Percentiles rank a stretch among this genome's conserved stretches.
phyloP scores from a whole-genome alignment of 495 filamentous ascomycete genomes.

The Penicillium longicatenatum region DNA sequence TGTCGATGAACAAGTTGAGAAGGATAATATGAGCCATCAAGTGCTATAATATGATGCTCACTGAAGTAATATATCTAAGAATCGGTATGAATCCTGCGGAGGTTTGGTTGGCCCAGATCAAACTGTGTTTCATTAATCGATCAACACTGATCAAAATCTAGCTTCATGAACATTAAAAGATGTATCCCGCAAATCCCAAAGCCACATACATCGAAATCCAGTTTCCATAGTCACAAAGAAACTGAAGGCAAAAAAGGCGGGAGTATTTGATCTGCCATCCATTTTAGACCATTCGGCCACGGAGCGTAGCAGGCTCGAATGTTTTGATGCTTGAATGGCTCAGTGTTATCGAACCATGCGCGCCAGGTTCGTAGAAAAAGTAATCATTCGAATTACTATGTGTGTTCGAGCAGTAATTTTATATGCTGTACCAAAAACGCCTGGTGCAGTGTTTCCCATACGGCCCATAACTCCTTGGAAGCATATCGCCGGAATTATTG shows the following conservation, averaged over 20 bases:
- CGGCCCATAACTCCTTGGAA: slow-evolving; percentile 17
- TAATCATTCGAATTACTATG: neutral
- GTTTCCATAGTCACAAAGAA: neutral
- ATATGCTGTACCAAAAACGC: neutral
- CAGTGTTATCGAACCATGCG: neutral
- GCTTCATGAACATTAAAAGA: neutral
- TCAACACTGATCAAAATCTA: neutral
- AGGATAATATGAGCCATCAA: neutral
- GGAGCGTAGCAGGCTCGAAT: slow-evolving; percentile 37
- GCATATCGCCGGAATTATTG: neutral
- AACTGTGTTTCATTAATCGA: too few relatives aligned
- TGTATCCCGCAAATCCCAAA: slow-evolving; percentile 9
- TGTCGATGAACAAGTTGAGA: neutral
- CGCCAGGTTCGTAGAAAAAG: neutral
- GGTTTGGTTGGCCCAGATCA: too few relatives aligned
- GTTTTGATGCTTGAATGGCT: slow-evolving; percentile 63
- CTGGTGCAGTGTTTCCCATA: neutral
- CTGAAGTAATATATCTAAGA: neutral
- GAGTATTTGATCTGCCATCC: slow-evolving; percentile 63
- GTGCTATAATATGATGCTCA: neutral
- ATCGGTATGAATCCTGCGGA: too few relatives aligned
- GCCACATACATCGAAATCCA: neutral
- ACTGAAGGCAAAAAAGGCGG: slow-evolving; percentile 4
- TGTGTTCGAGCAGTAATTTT: neutral
- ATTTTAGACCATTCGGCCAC: slow-evolving; percentile 76